phyloP scores from a whole-genome alignment of 768 basidiomycete species.

The Solioccasus polychromus region DNA sequence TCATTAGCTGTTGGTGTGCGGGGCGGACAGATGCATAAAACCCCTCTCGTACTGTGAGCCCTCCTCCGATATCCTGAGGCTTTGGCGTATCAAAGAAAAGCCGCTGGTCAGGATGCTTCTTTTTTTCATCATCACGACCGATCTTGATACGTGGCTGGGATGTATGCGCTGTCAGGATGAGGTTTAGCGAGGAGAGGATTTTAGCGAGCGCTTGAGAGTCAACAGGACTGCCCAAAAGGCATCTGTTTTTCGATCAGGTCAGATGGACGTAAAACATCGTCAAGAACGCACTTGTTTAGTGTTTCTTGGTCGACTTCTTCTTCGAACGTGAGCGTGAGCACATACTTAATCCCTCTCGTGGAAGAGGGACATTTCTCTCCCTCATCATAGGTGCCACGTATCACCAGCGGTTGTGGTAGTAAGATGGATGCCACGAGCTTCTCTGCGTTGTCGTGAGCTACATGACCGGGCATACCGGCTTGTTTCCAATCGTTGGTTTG shows the following conservation, averaged over 20 bases:
- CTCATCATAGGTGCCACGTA: conserved; percentile 37
- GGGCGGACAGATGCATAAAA: conserved; percentile 42
- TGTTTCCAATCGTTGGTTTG: conserved; percentile 35
- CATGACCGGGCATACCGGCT: conserved; percentile 32
- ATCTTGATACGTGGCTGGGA: conserved; percentile 41
- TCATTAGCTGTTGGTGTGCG: conserved; percentile 46
- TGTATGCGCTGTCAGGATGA: conserved; percentile 43
- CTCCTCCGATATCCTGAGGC: conserved; percentile 42
- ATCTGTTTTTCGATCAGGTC: conserved; percentile 35
- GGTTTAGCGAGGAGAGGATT: conserved; percentile 46
- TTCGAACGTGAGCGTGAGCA: conserved; percentile 37
- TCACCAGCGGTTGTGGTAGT: conserved; percentile 40
- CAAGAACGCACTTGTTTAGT: conserved; percentile 2
- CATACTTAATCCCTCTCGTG: conserved; percentile 33
- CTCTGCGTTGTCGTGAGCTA: conserved; percentile 46
- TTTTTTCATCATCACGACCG: conserved; percentile 40
- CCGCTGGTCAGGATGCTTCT: conserved; percentile 31
- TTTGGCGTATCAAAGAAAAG: conserved; percentile 39
- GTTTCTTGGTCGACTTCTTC: conserved; percentile 34
- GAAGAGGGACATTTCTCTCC: conserved; percentile 28
- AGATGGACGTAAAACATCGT: conserved; percentile 20
- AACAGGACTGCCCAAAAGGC: conserved; percentile 52
- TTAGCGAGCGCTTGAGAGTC: conserved; percentile 56
- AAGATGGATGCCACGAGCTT: conserved; percentile 39
- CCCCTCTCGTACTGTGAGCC: conserved; percentile 55